Conservation (phyloP, 1,284 basidiomycete species). For the Ustilago loliicola region DNA sequence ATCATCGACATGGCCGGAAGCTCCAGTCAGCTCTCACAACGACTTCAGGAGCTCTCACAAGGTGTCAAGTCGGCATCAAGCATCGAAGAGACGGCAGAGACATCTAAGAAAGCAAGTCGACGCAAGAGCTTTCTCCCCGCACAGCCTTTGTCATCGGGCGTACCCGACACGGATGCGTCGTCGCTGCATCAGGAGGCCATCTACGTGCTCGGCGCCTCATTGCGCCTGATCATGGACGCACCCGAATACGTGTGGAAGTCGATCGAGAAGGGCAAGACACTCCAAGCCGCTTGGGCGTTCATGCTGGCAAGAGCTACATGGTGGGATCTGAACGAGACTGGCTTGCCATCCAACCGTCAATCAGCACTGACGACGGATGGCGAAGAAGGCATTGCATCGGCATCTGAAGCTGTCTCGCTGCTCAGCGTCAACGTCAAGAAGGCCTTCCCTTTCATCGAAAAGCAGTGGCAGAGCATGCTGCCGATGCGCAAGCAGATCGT, state of each 20-base stretch:
- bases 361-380: constrained; percentile 14
- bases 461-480: constrained; percentile 54
- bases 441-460: constrained; percentile 57
- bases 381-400: constrained; percentile 28
- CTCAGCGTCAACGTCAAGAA: constrained; percentile 46
- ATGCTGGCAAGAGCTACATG: constrained; percentile 49
- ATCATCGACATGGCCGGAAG: constrained; percentile 61
- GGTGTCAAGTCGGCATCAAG: constrained; percentile 23
- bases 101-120: constrained; percentile 10
- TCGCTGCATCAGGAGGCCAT: constrained; percentile 42
- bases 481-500: constrained; percentile 61
- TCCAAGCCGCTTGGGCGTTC: constrained; percentile 57
- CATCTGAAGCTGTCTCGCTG: constrained; percentile 30
- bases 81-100: constrained; percentile 10
- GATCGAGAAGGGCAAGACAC: constrained; percentile 56
- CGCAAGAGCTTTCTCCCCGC: constrained; percentile 39
- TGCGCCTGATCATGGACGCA: constrained; percentile 58
- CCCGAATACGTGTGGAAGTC: constrained; percentile 60
- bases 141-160: neutral
- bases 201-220: constrained; percentile 50
- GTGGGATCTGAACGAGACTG: constrained; percentile 43
- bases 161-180: constrained; percentile 1
- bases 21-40: constrained; percentile 41
- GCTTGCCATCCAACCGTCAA: neutral
- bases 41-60: constrained; percentile 36